phyloP scores from a whole-genome alignment of 1,284 basidiomycete genomes.

The Microbotryum silenes-acaulis region DNA sequence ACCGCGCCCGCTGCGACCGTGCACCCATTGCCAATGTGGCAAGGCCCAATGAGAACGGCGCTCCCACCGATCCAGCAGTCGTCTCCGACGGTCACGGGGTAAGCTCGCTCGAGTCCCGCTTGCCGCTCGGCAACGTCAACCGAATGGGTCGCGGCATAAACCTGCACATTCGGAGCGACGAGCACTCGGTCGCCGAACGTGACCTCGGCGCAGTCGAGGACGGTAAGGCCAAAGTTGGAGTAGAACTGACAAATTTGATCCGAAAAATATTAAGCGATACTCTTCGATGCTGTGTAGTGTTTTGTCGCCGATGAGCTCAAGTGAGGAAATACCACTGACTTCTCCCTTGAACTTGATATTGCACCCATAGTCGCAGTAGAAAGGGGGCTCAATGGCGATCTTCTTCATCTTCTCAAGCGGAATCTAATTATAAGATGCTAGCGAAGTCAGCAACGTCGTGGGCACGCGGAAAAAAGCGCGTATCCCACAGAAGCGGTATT shows the following conservation, averaged over 20 bases:
- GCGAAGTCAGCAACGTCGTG: neutral
- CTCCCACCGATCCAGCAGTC: constrained; percentile 33
- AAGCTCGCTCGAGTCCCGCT: constrained; percentile 32
- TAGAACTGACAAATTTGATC: constrained; percentile 17
- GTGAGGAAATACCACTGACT: too few species aligned
- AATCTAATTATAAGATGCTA: constrained; percentile 25
- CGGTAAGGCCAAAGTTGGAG: constrained; percentile 28
- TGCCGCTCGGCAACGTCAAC: constrained; percentile 24
- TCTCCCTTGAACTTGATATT: constrained; percentile 27
- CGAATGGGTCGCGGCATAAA: constrained; percentile 33
- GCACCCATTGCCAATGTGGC: constrained; percentile 18
- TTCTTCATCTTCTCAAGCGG: constrained; percentile 20
- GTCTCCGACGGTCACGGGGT: constrained; percentile 33
- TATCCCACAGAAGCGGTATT: neutral
- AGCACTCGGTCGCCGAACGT: constrained; percentile 26
- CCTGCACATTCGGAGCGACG: constrained; percentile 26
- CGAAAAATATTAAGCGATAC: neutral
- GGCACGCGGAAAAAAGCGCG: neutral
- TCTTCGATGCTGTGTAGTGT: too few species aligned
- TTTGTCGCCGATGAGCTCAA: too few species aligned
- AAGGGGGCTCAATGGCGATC: constrained; percentile 33
- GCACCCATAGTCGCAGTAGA: constrained; percentile 30
- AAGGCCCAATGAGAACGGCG: constrained; percentile 23
- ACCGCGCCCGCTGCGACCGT: constrained; percentile 28
- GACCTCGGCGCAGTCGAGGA: constrained; percentile 20